Conservation (phyloP, 2,329 filamentous ascomycete species). For the Aspergillus terreus region DNA sequence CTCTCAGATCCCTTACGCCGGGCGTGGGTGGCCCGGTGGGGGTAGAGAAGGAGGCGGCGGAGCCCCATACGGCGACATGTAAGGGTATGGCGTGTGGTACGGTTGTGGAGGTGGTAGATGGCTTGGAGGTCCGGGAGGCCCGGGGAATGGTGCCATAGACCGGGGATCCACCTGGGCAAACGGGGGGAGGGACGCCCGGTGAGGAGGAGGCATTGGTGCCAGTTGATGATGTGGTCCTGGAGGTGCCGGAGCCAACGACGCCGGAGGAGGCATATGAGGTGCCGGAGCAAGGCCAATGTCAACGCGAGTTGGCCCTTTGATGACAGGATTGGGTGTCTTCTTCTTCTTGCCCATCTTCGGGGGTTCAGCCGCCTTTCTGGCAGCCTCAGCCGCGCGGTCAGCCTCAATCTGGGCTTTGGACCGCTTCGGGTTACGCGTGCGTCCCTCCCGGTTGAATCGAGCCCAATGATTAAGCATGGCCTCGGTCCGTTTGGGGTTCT, state of each 20-base stretch:
- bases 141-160: constrained; percentile 16
- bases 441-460: constrained; percentile 41
- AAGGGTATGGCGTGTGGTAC: constrained; percentile 24
- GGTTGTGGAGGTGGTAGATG: constrained; percentile 19
- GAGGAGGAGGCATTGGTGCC: constrained; percentile 17
- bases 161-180: constrained; percentile 29
- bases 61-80: constrained; percentile 16
- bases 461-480: constrained; percentile 45
- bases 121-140: constrained; percentile 12
- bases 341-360: constrained; percentile 26
- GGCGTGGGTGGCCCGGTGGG: constrained; percentile 17
- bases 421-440: constrained; percentile 42
- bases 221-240: constrained; percentile 15
- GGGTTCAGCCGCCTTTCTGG: constrained; percentile 22
- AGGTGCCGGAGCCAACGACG: constrained; percentile 13
- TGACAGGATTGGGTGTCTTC: constrained; percentile 17
- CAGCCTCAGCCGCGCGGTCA: constrained; percentile 31
- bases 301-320: constrained; percentile 14
- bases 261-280: constrained; percentile 11
- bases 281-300: constrained; percentile 19
- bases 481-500: constrained; percentile 43
- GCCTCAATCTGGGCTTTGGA: constrained; percentile 44
- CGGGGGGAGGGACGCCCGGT: constrained; percentile 12
- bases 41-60: constrained; percentile 10
- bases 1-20: constrained; percentile 8